These are phyloP conservation scores for Phyllosticta capitalensis DNA, from an alignment of 2,329 filamentous ascomycete species.

Conservation along the genomic window DNA sequence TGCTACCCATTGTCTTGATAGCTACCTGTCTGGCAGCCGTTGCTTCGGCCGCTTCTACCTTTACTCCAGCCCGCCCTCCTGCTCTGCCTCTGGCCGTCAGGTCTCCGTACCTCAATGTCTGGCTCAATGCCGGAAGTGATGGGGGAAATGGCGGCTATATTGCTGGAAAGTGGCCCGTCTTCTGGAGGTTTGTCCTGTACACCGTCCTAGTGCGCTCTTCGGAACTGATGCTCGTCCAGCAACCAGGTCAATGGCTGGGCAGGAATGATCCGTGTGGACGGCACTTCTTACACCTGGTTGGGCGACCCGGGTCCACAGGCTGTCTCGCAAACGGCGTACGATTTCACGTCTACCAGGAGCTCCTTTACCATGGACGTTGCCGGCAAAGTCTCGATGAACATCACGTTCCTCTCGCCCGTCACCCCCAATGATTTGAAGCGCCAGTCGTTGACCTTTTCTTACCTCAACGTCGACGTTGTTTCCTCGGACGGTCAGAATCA, in stretches of 20 bases:
- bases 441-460: constrained; percentile 62
- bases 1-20: constrained; percentile 5
- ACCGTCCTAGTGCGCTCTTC: background rate
- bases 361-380: constrained; percentile 59
- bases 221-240: constrained; percentile 20
- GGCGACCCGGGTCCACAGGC: constrained; percentile 43
- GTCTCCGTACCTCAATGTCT: constrained; percentile 65
- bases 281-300: constrained; percentile 57
- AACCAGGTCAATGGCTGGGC: constrained; percentile 54
- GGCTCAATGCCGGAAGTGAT: constrained; percentile 48
- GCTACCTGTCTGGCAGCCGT: constrained; percentile 2
- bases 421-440: constrained; percentile 55
- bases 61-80: constrained; percentile 55
- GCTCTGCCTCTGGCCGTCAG: constrained; percentile 64
- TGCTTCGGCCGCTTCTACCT: constrained; percentile 46
- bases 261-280: constrained; percentile 61
- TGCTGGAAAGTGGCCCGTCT: constrained; percentile 58
- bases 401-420: constrained; percentile 63
- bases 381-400: constrained; percentile 52
- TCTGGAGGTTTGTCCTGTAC: constrained; percentile 47
- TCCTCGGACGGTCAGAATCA: constrained; percentile 55
- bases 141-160: constrained; percentile 57
- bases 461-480: constrained; percentile 53
- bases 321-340: constrained; percentile 50
- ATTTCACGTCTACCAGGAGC: constrained; percentile 64